Base-by-base conservation (phyloP, 2,329 filamentous ascomycete genomes). In the Eurotiales sp. region DNA sequence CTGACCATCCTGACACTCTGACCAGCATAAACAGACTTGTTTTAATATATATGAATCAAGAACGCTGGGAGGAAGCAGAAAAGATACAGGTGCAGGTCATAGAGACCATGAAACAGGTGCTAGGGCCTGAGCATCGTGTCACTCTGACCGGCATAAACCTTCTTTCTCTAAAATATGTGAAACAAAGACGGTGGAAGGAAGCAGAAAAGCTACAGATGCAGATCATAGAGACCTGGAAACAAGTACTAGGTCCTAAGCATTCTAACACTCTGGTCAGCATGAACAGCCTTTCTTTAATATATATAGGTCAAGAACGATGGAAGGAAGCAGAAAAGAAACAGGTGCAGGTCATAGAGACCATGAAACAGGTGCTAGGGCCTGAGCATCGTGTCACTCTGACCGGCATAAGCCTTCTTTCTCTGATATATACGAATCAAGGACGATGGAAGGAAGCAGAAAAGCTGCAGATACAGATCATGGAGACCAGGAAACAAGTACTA, bases 1-100 rank as follows among this genome's bases (percentile, higher is more conserved):
- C 43, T 17, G 58, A 65, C 17, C 58, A 65, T 51, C 58, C 56
- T 27, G 39, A 57, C 23, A 66, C 63, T 7, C 51, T 63, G 10
- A 43, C 14, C 12, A 61, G 50, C 27, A 58, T 47, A 10, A 30
- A 12, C 23, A 40, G 37, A 19, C 51, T 50, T 12, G 59, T 47
- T 12, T 27, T 10, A 11, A 8, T 58, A 36, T 37, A 42, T 17
- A n/a, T 48, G 27, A n/a, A 51, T 51, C n/a, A 23, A 30, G 40
- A 55, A 15, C 41, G 23, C 51, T 40, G 57, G 53, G 48, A 53
- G 53, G 39, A 48, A 46, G 39, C 57, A 52, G 32, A 53, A 49
- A 30, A 45, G 17, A 46, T 63, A 22, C n/a, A 55, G 47, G 58
- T 56, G 17, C 57, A 60, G 36, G 36, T 12, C n/a, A 23, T 29